Conservation (phyloP, 2,329 filamentous ascomycete genomes). For the Talaromyces albobiverticillius region DNA sequence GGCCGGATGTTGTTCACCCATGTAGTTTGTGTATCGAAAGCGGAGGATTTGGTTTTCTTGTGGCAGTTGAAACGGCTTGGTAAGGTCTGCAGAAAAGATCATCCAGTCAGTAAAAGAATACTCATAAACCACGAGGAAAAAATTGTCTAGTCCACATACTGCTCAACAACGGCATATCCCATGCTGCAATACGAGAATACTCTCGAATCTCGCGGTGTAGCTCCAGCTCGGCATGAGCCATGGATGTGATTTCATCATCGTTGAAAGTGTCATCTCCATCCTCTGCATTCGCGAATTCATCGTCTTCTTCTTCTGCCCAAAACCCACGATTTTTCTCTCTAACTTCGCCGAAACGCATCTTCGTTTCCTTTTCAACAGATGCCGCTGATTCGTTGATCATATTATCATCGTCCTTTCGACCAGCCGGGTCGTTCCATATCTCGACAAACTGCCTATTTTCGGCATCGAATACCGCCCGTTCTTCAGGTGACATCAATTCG, state of each 20-base stretch:
- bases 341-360: conserved; percentile 28
- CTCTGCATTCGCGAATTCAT: conserved; percentile 45
- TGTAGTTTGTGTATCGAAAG: conserved; percentile 95
- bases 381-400: conserved; percentile 32
- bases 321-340: conserved; percentile 30
- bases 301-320: conserved; percentile 45
- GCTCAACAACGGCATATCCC: conserved; percentile 90
- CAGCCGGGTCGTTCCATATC: conserved; percentile 34
- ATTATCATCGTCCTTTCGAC: conserved; percentile 27
- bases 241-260: conserved; percentile 77
- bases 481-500: conserved; percentile 36
- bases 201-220: conserved; percentile 84
- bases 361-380: conserved; percentile 30
- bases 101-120: conserved; percentile 14
- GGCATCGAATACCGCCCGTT: conserved; percentile 34
- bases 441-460: conserved; percentile 35
- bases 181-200: conserved; percentile 81
- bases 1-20: conserved; percentile 90
- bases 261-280: conserved; percentile 57
- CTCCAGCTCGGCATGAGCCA: conserved; percentile 84
- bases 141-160: conserved; percentile 56
- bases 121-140: not conserved
- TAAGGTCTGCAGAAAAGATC: conserved; percentile 63
- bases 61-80: conserved; percentile 76
- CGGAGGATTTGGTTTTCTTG: conserved; percentile 66